phyloP scores from a whole-genome alignment of 176 grass and related monocot species.

The Dendrocalamus sinicus region DNA sequence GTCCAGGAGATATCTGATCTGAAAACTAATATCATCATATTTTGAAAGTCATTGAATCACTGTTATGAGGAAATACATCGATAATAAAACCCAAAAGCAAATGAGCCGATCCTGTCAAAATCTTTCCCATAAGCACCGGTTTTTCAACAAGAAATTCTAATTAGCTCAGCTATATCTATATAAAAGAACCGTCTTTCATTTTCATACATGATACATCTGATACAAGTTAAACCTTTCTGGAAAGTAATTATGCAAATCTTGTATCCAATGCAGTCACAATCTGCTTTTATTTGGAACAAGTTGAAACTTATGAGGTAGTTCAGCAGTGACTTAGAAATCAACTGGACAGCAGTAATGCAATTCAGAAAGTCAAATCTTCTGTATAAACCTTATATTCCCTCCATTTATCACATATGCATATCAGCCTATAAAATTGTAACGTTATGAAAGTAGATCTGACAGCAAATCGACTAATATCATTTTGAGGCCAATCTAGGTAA shows the following conservation, averaged over 20 bases:
- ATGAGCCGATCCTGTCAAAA: background rate
- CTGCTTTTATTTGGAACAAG: slow-evolving; percentile 9
- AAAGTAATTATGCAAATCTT: slow-evolving; percentile 2
- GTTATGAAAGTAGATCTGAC: background rate
- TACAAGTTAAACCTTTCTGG: background rate
- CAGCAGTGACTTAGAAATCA: slow-evolving; percentile 6
- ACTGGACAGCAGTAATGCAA: background rate
- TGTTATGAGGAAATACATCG: background rate
- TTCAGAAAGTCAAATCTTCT: background rate
- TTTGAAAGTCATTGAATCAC: background rate
- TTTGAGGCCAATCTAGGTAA: background rate
- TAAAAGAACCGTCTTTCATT: background rate
- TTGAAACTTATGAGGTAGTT: slow-evolving; percentile 17
- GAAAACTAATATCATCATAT: background rate
- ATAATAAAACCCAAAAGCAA: background rate
- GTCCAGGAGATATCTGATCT: background rate
- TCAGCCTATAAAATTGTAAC: background rate
- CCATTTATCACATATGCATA: background rate
- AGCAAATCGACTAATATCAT: slow-evolving; percentile 13
- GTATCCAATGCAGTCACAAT: background rate
- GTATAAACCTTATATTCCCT: background rate
- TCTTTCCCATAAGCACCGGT: background rate
- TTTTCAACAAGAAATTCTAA: background rate
- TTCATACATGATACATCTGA: background rate
- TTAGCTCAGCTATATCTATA: background rate